phyloP scores from a whole-genome alignment of 2,329 filamentous ascomycete species.

The Hymenoscyphus fructigenus region DNA sequence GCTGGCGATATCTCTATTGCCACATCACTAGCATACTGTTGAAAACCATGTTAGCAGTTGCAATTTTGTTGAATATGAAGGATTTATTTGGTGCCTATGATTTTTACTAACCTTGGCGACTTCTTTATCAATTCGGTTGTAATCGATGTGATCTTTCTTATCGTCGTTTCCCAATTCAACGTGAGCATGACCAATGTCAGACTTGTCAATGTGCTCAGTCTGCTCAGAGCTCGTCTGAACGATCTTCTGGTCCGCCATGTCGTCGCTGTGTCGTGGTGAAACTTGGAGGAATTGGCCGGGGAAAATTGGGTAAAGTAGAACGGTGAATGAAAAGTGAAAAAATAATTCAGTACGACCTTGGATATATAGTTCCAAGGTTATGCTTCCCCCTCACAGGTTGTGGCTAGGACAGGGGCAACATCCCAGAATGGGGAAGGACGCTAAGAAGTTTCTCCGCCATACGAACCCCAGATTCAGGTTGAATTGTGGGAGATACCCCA shows the following conservation, averaged over 20 bases:
- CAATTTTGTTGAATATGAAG: background rate
- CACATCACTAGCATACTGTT: slow-evolving; percentile 54
- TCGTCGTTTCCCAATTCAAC: slow-evolving; percentile 39
- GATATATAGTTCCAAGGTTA: slow-evolving; percentile 3
- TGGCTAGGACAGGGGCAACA: background rate
- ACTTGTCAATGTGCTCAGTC: background rate
- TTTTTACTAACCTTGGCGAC: slow-evolving; percentile 50
- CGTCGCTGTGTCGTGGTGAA: background rate
- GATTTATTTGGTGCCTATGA: too few species aligned
- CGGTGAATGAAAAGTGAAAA: background rate
- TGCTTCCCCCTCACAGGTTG: background rate
- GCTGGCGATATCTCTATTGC: slow-evolving; percentile 56
- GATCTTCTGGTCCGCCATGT: slow-evolving; percentile 14
- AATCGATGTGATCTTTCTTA: slow-evolving; percentile 46
- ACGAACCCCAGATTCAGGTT: background rate
- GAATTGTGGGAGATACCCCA: slow-evolving; percentile 4
- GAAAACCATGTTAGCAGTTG: background rate
- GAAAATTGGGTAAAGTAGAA: background rate
- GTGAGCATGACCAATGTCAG: slow-evolving; percentile 12
- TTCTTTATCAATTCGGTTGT: slow-evolving; percentile 63
- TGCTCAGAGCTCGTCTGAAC: background rate
- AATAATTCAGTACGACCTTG: background rate
- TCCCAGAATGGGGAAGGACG: background rate
- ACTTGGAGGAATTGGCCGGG: background rate
- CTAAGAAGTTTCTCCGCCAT: slow-evolving; percentile 7